Percentiles rank a stretch among this genome's conserved stretches.
phyloP scores from a whole-genome alignment of 2,329 filamentous ascomycete species.

The Rhexocercosporidium sp. region DNA sequence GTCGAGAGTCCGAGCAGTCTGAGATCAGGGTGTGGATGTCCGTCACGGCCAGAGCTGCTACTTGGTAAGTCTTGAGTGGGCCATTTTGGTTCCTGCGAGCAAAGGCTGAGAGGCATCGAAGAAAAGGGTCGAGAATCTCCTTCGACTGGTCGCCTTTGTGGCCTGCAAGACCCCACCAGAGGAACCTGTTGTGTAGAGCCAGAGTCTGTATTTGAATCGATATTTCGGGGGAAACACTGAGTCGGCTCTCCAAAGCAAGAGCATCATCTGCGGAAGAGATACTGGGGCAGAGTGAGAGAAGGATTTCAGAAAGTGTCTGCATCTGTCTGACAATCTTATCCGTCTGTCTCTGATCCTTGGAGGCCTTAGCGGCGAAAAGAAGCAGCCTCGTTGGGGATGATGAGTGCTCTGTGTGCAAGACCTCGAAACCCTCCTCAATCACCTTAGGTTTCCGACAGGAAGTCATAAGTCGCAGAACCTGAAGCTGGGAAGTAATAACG shows the following conservation, averaged over 20 bases:
- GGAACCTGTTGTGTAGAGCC: constrained; percentile 64
- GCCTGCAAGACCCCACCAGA: constrained; percentile 68
- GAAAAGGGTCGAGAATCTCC: constrained; percentile 69
- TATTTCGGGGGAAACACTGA: constrained; percentile 60
- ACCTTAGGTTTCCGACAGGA: constrained; percentile 62
- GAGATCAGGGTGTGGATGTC: constrained; percentile 31
- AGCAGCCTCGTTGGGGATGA: constrained; percentile 66
- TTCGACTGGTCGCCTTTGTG: constrained; percentile 65
- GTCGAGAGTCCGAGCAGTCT: constrained; percentile 29
- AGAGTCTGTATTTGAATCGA: constrained; percentile 68
- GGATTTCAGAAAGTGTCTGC: constrained; percentile 66
- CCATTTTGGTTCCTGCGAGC: constrained; percentile 52
- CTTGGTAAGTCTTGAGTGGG: constrained; percentile 30
- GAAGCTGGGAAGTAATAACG: constrained; percentile 67
- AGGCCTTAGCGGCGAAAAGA: constrained; percentile 46
- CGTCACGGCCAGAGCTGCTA: constrained; percentile 30
- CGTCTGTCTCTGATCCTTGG: constrained; percentile 49
- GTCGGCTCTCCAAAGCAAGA: constrained; percentile 55
- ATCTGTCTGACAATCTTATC: constrained; percentile 69
- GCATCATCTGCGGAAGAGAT: constrained; percentile 68
- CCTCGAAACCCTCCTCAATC: constrained; percentile 61
- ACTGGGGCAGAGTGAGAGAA: constrained; percentile 71
- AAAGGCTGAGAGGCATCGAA: constrained; percentile 66
- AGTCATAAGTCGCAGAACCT: constrained; percentile 67
- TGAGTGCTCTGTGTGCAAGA: constrained; percentile 56